Evolutionary conservation across 2,329 filamentous ascomycete species (phyloP).

Genomic region (Trichoderma afroharzianum): DNA sequence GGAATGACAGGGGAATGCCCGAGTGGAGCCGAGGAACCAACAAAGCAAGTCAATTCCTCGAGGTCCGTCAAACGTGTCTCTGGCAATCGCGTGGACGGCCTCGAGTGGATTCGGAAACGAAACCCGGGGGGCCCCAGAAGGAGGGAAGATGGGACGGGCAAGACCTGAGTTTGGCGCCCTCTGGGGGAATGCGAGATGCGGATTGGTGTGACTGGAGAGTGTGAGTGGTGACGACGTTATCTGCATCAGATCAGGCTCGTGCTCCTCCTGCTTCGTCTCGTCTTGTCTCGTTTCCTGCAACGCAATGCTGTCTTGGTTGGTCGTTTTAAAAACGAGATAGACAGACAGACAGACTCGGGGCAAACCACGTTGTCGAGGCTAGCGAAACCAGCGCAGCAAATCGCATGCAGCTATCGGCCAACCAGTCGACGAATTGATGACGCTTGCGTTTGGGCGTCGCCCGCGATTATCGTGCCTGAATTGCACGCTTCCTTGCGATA

Average conservation of each 20-base stretch:
- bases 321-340: neutral
- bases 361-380: neutral
- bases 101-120: constrained; percentile 5
- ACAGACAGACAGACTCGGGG: neutral
- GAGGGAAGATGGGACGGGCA: neutral
- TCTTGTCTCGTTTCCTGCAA: neutral
- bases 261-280: neutral
- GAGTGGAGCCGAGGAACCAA: neutral
- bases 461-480: constrained; percentile 5
- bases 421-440: constrained; percentile 5
- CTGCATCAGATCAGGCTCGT: neutral
- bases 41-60: neutral
- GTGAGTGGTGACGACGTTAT: constrained; percentile 11
- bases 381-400: neutral
- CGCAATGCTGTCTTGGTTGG: neutral
- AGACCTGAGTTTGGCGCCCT: neutral
- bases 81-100: constrained; percentile 11
- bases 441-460: neutral
- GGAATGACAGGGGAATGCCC: neutral
- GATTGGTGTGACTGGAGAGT: neutral
- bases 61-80: neutral
- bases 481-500: neutral
- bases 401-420: constrained; percentile 8
- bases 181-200: neutral
- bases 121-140: neutral